A percentile compares a stretch with the other conserved stretches of the same genome.
phyloP scores from a whole-genome alignment of 192 early-diverging fungal species.

The Paraglomus brasilianum region DNA sequence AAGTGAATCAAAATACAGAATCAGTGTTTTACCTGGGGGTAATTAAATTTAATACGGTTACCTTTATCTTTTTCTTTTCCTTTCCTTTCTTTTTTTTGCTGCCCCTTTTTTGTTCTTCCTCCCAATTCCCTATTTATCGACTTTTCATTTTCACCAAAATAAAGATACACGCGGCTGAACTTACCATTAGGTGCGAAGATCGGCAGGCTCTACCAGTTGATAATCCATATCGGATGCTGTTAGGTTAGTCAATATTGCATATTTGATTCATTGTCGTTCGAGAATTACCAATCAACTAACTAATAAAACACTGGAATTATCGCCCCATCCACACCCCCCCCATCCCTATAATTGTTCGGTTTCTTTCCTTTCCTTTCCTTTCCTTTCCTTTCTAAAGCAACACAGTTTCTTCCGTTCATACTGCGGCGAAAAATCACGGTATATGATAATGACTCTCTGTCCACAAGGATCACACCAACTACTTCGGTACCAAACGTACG shows the following conservation, averaged over 20 bases:
- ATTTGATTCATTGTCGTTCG: neutral
- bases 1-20: neutral
- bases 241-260: constrained; percentile 14
- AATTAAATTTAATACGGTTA: constrained; percentile 7
- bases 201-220: neutral
- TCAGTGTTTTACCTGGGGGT: constrained; percentile 12
- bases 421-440: constrained; percentile 9
- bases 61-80: neutral
- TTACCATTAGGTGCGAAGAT: constrained; percentile 11
- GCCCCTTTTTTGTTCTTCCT: no score
- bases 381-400: neutral
- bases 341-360: no score
- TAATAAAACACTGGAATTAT: no score
- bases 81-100: no score
- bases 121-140: neutral
- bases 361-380: neutral
- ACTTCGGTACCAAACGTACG: no score
- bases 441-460: neutral
- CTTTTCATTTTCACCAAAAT: neutral
- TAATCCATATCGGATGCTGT: constrained; percentile 11
- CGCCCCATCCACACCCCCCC: no score
- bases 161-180: constrained; percentile 26
- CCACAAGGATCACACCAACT: neutral
- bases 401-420: constrained; percentile 4
- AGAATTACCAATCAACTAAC: no score